Conservation (phyloP, 176 grass and related monocot genomes). For the Canna indica region DNA sequence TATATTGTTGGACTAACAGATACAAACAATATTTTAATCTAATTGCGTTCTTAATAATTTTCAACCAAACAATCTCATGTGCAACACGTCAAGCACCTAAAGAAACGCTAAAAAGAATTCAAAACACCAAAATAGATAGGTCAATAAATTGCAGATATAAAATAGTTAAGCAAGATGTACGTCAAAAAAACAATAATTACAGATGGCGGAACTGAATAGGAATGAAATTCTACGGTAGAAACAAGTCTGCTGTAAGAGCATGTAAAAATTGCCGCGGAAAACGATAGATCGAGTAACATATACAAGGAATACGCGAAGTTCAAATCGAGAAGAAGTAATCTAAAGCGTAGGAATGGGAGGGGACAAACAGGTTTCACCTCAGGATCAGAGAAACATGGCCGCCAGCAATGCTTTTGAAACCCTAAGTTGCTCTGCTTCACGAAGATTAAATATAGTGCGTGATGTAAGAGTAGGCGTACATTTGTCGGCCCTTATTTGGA, state of each 20-base stretch:
- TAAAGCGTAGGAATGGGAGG: neutral
- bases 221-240: too few relatives aligned
- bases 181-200: neutral
- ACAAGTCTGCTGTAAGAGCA: too few relatives aligned
- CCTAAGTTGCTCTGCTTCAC: neutral
- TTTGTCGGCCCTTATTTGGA: too few relatives aligned
- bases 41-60: too few relatives aligned
- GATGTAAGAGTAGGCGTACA: too few relatives aligned
- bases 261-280: too few relatives aligned
- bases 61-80: too few relatives aligned
- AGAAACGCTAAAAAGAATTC: neutral
- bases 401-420: neutral
- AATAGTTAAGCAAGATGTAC: neutral
- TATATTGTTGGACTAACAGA: too few relatives aligned
- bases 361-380: neutral
- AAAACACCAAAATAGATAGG: neutral
- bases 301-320: neutral
- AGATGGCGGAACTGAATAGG: too few relatives aligned
- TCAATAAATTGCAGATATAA: neutral
- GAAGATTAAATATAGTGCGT: too few relatives aligned
- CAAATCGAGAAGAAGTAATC: neutral
- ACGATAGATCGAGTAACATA: too few relatives aligned
- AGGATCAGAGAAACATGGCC: neutral
- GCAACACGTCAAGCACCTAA: neutral
- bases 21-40: too few relatives aligned